Evolutionary conservation across 2,329 filamentous ascomycete species (phyloP), one percentile per base, ranked within the genome.

Genomic region (Pseudocercospora cruenta): DNA sequence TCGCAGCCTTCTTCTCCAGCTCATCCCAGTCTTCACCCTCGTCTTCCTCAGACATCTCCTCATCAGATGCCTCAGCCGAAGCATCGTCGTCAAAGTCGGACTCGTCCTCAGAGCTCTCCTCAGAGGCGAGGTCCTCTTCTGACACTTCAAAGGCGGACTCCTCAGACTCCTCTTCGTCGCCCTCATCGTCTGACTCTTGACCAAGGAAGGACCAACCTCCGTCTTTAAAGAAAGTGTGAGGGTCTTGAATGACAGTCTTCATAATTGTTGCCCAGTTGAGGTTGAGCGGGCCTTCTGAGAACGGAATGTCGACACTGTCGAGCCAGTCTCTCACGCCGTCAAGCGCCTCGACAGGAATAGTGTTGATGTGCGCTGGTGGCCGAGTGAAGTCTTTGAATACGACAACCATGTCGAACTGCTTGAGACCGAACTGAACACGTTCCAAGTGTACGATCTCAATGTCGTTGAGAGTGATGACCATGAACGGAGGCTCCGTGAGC

Each of bases 201-300:
- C 90, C 89, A 66, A 99, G 79, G 86, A 99, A 98, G 1, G 88
- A 91, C 95, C 95, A 99, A 54, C 95, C 95, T 33, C 96, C 95
- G 70, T 98, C 94, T 3, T 86, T 88, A 80, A 97, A 99, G 87
- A 99, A 99, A 73, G 91, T 88, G 77, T 99, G 94, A 1, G 95
- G 92, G 77, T 99, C 94, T 39, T 91, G 90, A 21, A 91, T 94
- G 26, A 99, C 94, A 0, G 95, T 99, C 86, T 99, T 99, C 93
- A 99, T 99, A 77, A 99, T 99, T 16, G 94, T 97, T 10, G 92
- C 91, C 95, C 95, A 99, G 85, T 98, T 98, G 64, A 99, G 86
- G 82, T 99, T 99, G 72, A 99, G 88, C 1, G 94, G 95, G 64
- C 95, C 95, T 80, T 99, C 96, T 12, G 89, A 91, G 83, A 90